Percentiles rank a stretch among this genome's conserved stretches.
Conservation (phyloP, 1,284 basidiomycete genomes). For the Ceratobasidium sp. region DNA sequence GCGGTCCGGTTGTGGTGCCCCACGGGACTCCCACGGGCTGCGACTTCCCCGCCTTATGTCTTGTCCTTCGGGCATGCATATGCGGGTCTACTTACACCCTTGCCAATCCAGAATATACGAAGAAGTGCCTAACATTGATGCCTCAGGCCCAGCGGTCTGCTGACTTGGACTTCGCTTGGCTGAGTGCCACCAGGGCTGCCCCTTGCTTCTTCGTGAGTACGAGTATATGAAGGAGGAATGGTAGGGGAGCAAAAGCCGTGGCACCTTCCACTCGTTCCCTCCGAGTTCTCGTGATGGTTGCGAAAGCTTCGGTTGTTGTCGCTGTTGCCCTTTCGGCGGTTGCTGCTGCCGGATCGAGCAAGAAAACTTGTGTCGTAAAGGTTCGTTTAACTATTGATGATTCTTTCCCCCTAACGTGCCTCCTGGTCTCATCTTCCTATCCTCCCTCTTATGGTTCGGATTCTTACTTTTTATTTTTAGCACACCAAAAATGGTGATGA, state of each 20-base stretch:
- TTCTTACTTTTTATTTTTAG: constrained; percentile 9
- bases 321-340: constrained; percentile 33
- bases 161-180: constrained; percentile 37
- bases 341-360: constrained; percentile 12
- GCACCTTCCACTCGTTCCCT: neutral
- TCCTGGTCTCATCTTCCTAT: neutral
- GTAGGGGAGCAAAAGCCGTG: constrained; percentile 3
- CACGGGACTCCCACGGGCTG: constrained; percentile 17
- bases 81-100: neutral
- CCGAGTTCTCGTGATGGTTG: constrained; percentile 12
- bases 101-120: constrained; percentile 9
- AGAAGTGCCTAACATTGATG: neutral
- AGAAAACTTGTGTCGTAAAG: constrained; percentile 35
- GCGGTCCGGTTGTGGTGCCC: constrained; percentile 36
- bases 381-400: neutral
- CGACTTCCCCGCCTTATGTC: constrained; percentile 3
- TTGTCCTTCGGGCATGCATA: constrained; percentile 15
- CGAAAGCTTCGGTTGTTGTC: constrained; percentile 25
- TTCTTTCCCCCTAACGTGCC: neutral
- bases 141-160: constrained; percentile 27
- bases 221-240: constrained; percentile 21
- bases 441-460: neutral
- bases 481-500: constrained; percentile 51
- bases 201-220: constrained; percentile 9
- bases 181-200: neutral